Percentiles rank a stretch among this genome's conserved stretches.
Conservation (phyloP, 768 basidiomycete species). For the Zangia roseola region DNA sequence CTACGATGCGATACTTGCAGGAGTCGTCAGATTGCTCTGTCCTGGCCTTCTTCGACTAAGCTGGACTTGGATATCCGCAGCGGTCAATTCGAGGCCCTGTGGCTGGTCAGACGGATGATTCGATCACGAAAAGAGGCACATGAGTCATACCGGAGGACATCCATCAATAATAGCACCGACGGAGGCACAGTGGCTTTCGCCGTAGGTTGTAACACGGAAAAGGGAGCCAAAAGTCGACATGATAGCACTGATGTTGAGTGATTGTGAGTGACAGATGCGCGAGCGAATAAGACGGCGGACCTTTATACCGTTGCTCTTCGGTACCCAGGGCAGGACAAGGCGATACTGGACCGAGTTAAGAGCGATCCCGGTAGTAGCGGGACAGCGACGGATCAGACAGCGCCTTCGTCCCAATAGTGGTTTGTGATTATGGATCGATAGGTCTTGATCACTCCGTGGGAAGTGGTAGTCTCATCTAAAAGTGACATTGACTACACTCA, state of each 20-base stretch:
- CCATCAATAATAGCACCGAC: constrained; percentile 98
- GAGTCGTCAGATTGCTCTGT: constrained; percentile 95
- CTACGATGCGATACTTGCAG: constrained; percentile 50
- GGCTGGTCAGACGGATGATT: constrained; percentile 12
- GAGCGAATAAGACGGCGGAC: constrained; percentile 3
- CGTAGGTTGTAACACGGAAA: constrained; percentile 95
- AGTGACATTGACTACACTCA: constrained; percentile 2
- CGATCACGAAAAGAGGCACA: constrained; percentile 4
- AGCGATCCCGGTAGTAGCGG: constrained; percentile 7
- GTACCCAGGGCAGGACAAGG: constrained; percentile 14
- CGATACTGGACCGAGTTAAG: constrained; percentile 24
- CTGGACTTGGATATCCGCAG: constrained; percentile 87
- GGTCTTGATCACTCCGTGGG: constrained; percentile 19
- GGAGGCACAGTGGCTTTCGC: constrained; percentile 95
- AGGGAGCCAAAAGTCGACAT: constrained; percentile 95
- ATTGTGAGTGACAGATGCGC: constrained; percentile 14
- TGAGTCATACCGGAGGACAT: constrained; percentile 79
- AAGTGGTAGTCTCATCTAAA: constrained; percentile 10
- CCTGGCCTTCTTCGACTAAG: constrained; percentile 90
- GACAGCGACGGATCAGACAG: constrained; percentile 1
- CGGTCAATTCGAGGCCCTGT: constrained; percentile 79
- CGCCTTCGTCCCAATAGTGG: not conserved
- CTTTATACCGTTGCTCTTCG: constrained; percentile 20
- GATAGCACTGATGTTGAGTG: constrained; percentile 3
- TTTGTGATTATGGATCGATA: not conserved